Base-by-base conservation (phyloP, 192 early-diverging fungal species). In the Globomyces pollinis-pini region DNA sequence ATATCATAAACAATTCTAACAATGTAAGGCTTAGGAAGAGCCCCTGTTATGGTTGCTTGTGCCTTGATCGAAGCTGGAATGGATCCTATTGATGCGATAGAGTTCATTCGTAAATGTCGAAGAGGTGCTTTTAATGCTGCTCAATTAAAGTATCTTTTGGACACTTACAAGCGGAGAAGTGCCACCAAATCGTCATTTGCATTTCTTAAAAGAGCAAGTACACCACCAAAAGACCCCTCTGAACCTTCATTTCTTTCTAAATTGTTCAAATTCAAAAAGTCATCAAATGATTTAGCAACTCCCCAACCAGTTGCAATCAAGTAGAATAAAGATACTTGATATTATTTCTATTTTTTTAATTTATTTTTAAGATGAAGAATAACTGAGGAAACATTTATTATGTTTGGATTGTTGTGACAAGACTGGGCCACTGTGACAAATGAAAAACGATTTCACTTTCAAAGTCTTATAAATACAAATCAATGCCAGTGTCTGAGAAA, bases 1-100 rank as follows among this genome's bases (percentile, higher is more conserved):
- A n/a, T n/a, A n/a, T n/a, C n/a, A n/a, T n/a, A n/a, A n/a, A n/a
- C n/a, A n/a, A n/a, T n/a, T n/a, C n/a, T n/a, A n/a, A n/a, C n/a
- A n/a, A n/a, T n/a, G n/a, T n/a, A n/a, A n/a, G n/a, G 94, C 16
- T 76, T 98, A 8, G 94, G 94, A 3, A 85, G 96, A 16, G 96
- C 96, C 2, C 94, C 96, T 1, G 86, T 95, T 8, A 74, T 98
- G 11, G 92, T 90, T 15, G 84, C 84, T 3, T 80, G 84, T 57
- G 82, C 84, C 7, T 62, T 91, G 31, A 84, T 91, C 38, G 88
- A 90, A 49, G 68, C 75, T 32, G 88, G 88, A 34, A 83, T 91
- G 73, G 65, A 75, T 5, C 71, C 83, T 7, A 63, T 86, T 35
- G 89, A 90, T 42, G 83, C 87, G 32, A 85, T 91, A 26, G 74